Conservation (phyloP, 108 stramenopile genomes). For the Aureococcus anophagefferens region DNA sequence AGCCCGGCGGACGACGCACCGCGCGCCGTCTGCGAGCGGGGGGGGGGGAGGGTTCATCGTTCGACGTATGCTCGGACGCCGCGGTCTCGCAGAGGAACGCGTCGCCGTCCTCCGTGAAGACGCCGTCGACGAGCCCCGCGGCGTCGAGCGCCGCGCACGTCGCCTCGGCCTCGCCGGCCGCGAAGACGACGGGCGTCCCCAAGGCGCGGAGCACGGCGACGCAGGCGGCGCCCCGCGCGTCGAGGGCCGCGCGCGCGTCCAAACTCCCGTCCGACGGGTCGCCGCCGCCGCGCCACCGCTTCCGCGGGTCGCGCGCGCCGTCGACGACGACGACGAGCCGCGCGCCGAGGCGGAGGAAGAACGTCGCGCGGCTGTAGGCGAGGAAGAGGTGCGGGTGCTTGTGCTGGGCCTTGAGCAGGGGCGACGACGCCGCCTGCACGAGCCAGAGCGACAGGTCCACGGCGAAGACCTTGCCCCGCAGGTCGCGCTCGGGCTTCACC, state of each 20-base stretch:
- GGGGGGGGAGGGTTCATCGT: too few species aligned
- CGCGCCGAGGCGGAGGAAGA: background rate
- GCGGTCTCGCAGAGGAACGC: background rate
- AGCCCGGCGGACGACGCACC: too few species aligned
- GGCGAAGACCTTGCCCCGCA: background rate
- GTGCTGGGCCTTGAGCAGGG: background rate
- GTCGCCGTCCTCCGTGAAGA: background rate
- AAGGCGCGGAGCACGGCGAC: background rate
- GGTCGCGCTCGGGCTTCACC: background rate
- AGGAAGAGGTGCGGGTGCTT: conserved; percentile 1
- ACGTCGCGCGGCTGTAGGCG: background rate
- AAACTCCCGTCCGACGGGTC: too few species aligned
- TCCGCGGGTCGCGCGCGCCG: background rate
- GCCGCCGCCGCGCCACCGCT: background rate
- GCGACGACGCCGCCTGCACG: background rate
- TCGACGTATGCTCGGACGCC: too few species aligned
- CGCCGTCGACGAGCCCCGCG: background rate
- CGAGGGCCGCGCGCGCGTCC: too few species aligned
- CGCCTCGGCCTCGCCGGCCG: background rate
- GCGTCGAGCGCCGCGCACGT: background rate
- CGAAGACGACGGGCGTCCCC: background rate
- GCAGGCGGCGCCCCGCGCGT: background rate
- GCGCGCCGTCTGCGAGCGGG: too few species aligned
- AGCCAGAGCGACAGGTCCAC: background rate
- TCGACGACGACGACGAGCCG: background rate